Percentiles rank a stretch among this genome's conserved stretches.
These are phyloP conservation scores for Blastosporella zonata DNA, from an alignment of 1,284 basidiomycete species.

Conservation along the genomic window DNA sequence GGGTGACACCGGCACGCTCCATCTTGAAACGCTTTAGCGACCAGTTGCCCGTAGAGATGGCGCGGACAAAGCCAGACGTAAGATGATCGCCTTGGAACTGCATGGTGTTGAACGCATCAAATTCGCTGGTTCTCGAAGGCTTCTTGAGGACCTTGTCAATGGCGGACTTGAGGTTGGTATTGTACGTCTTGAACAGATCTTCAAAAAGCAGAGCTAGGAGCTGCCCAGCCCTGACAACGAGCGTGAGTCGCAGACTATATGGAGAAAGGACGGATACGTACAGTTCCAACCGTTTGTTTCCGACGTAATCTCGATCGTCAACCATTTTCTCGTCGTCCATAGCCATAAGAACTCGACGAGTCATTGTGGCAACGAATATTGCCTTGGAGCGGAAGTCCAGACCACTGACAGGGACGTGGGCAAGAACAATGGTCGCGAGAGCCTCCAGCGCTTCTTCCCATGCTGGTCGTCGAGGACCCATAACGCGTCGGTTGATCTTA, in stretches of 20 bases:
- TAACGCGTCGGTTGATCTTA: constrained; percentile 80
- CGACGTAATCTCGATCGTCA: constrained; percentile 98
- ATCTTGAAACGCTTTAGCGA: constrained; percentile 99
- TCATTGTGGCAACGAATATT: constrained; percentile 98
- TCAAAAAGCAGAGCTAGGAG: constrained; percentile 95
- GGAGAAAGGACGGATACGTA: constrained; percentile 37
- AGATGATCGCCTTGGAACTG: constrained; percentile 93
- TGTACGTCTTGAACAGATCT: constrained; percentile 99
- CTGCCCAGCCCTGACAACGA: constrained; percentile 80
- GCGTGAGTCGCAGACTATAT: background rate
- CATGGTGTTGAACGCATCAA: constrained; percentile 95
- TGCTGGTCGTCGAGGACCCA: constrained; percentile 80
- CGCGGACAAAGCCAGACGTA: constrained; percentile 94
- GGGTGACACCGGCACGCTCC: constrained; percentile 98
- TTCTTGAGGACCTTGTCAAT: constrained; percentile 99
- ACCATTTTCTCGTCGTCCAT: constrained; percentile 97
- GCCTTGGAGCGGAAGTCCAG: constrained; percentile 95
- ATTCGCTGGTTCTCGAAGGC: constrained; percentile 91
- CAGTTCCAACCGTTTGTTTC: constrained; percentile 98
- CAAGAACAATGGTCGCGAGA: constrained; percentile 94
- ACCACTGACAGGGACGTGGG: constrained; percentile 91
- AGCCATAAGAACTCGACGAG: constrained; percentile 92
- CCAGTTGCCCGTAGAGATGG: constrained; percentile 99
- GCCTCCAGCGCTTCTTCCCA: constrained; percentile 97
- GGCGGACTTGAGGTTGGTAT: constrained; percentile 91